These are phyloP conservation scores for Ascochyta koolunga DNA, from an alignment of 2,329 filamentous ascomycete species.

Conservation along the genomic window DNA sequence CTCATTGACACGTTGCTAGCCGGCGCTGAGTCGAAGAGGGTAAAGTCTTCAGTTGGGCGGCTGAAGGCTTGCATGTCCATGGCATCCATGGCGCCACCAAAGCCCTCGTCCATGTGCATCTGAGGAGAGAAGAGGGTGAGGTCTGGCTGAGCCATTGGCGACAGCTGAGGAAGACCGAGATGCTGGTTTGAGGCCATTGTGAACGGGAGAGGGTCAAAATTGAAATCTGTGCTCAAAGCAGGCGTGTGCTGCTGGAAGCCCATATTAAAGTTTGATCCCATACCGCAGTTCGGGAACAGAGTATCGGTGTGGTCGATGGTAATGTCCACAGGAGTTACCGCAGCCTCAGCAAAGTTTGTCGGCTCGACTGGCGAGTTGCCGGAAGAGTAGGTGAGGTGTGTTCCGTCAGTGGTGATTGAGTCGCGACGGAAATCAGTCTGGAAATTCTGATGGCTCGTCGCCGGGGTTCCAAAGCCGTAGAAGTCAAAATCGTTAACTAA, in stretches of 20 bases:
- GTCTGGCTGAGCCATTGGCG: conserved; percentile 70
- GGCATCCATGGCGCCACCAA: conserved; percentile 57
- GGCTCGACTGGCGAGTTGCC: conserved; percentile 50
- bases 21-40: conserved; percentile 57
- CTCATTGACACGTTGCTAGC: conserved; percentile 32
- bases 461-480: conserved; percentile 43
- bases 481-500: conserved; percentile 42
- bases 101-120: conserved; percentile 68
- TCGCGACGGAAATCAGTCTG: conserved; percentile 46
- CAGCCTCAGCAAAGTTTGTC: conserved; percentile 50
- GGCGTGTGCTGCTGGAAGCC: conserved; percentile 63
- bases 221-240: conserved; percentile 41
- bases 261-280: conserved; percentile 66
- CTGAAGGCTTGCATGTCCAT: conserved; percentile 40
- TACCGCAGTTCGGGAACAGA: conserved; percentile 58
- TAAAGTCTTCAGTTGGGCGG: conserved; percentile 62
- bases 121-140: conserved; percentile 72
- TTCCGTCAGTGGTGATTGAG: conserved; percentile 45
- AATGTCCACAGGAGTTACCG: conserved; percentile 52
- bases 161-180: conserved; percentile 61
- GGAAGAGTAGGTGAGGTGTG: conserved; percentile 48
- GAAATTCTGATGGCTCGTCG: conserved; percentile 35
- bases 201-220: conserved; percentile 51
- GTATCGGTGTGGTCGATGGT: conserved; percentile 68
- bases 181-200: conserved; percentile 19